Evolutionary conservation across 768 basidiomycete genomes (phyloP).

Genomic region (Pisolithus microcarpus): DNA sequence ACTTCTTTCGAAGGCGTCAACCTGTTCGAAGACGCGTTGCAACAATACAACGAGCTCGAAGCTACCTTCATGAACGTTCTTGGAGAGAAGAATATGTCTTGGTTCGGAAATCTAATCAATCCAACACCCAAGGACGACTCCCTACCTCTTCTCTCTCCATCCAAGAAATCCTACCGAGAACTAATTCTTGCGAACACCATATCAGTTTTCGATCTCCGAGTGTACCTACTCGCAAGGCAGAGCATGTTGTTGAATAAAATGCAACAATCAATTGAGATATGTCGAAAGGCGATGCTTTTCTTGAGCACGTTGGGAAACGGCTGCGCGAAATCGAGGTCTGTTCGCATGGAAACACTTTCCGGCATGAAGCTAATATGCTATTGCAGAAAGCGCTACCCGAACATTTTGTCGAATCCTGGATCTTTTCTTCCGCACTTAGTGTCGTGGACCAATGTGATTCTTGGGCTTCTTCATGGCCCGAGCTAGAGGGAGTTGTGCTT

Average conservation of each 20-base stretch:
- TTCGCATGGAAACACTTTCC: slow-evolving; percentile 1
- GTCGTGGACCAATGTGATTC: slow-evolving; percentile 72
- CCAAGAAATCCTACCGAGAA: slow-evolving; percentile 82
- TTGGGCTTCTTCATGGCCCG: slow-evolving; percentile 48
- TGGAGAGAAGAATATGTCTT: slow-evolving; percentile 78
- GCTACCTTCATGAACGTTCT: slow-evolving; percentile 67
- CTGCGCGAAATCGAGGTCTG: slow-evolving; percentile 71
- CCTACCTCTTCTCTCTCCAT: slow-evolving; percentile 65
- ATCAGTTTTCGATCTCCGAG: slow-evolving; percentile 88
- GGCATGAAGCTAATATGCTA: slow-evolving; percentile 14
- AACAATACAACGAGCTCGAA: slow-evolving; percentile 90
- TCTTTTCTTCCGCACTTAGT: slow-evolving; percentile 81
- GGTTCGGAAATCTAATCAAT: slow-evolving; percentile 85
- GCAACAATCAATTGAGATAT: slow-evolving; percentile 62
- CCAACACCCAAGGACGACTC: slow-evolving; percentile 70
- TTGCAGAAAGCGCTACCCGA: slow-evolving; percentile 45
- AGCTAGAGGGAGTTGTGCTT: slow-evolving; percentile 41
- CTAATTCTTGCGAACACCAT: slow-evolving; percentile 86
- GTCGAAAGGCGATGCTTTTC: slow-evolving; percentile 65
- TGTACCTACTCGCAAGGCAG: slow-evolving; percentile 85
- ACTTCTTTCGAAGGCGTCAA: slow-evolving; percentile 86
- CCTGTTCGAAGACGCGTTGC: slow-evolving; percentile 81
- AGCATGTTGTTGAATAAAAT: slow-evolving; percentile 67
- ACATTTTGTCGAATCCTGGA: slow-evolving; percentile 90
- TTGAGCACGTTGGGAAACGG: slow-evolving; percentile 62